Evolutionary conservation across 805 yeast genomes (phyloP).

Genomic region (Saturnispora mendoncae): DNA sequence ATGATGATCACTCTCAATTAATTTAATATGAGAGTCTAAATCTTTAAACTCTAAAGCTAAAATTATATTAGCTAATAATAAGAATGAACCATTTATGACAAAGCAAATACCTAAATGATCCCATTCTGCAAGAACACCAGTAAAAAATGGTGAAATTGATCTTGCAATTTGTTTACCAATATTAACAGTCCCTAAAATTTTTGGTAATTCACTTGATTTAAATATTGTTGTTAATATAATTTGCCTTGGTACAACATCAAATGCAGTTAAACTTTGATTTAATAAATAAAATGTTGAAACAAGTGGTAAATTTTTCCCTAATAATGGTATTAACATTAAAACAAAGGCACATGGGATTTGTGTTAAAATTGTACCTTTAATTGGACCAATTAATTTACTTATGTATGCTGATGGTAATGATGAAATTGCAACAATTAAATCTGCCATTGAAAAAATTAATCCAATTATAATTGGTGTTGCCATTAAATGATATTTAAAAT

Average conservation of each 20-base stretch:
- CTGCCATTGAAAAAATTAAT: slow-evolving; percentile 54
- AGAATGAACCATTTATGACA: slow-evolving; percentile 40
- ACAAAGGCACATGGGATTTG: slow-evolving; percentile 74
- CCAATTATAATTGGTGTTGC: slow-evolving; percentile 56
- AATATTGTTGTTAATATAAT: slow-evolving; percentile 64
- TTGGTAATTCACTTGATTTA: slow-evolving; percentile 53
- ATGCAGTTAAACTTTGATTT: slow-evolving; percentile 58
- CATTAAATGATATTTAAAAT: slow-evolving; percentile 50
- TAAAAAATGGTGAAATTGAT: slow-evolving; percentile 70
- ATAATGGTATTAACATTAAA: slow-evolving; percentile 44
- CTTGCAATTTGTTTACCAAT: slow-evolving; percentile 81
- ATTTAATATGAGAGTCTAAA: slow-evolving; percentile 29
- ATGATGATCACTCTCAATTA: slow-evolving; percentile 16
- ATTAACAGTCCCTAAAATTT: slow-evolving; percentile 78
- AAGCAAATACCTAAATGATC: slow-evolving; percentile 42
- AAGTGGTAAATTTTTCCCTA: slow-evolving; percentile 25
- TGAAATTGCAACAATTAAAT: slow-evolving; percentile 54
- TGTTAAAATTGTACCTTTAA: slow-evolving; percentile 60
- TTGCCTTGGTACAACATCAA: slow-evolving; percentile 93
- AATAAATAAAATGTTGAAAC: slow-evolving; percentile 46
- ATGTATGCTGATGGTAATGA: slow-evolving; percentile 70
- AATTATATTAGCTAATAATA: slow-evolving; percentile 41
- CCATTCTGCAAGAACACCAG: slow-evolving; percentile 61
- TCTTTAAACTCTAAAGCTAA: slow-evolving; percentile 35
- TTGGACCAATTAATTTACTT: slow-evolving; percentile 66